Conservation (phyloP, 192 early-diverging fungal species). For the Coemansia sp. region DNA sequence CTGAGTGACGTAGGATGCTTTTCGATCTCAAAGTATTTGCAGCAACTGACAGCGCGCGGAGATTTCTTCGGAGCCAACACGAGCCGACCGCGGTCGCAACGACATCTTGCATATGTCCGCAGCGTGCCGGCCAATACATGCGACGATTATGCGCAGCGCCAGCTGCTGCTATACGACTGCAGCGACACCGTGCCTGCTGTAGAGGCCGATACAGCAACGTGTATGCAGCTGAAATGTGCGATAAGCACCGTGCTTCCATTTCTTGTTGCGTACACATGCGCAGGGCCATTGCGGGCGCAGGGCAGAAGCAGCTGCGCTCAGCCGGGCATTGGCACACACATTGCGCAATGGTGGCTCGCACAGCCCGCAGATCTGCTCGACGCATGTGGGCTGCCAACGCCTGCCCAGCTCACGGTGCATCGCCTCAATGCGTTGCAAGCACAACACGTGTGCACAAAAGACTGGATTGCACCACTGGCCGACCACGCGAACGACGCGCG, state of each 20-base stretch:
- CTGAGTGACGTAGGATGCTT: slow-evolving; percentile 35
- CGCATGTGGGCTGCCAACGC: slow-evolving; percentile 10
- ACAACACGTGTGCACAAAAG: slow-evolving; percentile 20
- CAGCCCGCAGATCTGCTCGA: slow-evolving; percentile 15
- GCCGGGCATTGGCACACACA: slow-evolving; percentile 10
- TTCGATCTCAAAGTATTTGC: slow-evolving; percentile 37
- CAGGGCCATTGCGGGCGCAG: slow-evolving; percentile 13
- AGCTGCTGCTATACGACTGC: slow-evolving; percentile 26
- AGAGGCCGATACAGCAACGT: background rate
- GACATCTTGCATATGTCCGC: slow-evolving; percentile 32
- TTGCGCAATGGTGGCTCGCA: slow-evolving; percentile 33
- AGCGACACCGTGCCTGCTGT: background rate
- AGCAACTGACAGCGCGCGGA: slow-evolving; percentile 43
- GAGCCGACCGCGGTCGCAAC: slow-evolving; percentile 15
- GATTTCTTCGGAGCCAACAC: slow-evolving; percentile 24
- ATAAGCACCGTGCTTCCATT: slow-evolving; percentile 16
- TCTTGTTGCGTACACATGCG: slow-evolving; percentile 23
- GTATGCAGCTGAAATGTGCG: background rate
- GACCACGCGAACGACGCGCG: slow-evolving; percentile 26
- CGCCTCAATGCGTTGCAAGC: slow-evolving; percentile 17
- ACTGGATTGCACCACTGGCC: slow-evolving; percentile 36
- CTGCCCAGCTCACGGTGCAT: slow-evolving; percentile 13
- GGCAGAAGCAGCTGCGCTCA: slow-evolving; percentile 5
- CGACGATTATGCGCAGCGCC: slow-evolving; percentile 12
- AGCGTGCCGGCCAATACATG: slow-evolving; percentile 7